A percentile compares a stretch with the other conserved stretches of the same genome.
Evolutionary conservation across 306 rosid species (phyloP).

Genomic region (Aeschynomene evenia): DNA sequence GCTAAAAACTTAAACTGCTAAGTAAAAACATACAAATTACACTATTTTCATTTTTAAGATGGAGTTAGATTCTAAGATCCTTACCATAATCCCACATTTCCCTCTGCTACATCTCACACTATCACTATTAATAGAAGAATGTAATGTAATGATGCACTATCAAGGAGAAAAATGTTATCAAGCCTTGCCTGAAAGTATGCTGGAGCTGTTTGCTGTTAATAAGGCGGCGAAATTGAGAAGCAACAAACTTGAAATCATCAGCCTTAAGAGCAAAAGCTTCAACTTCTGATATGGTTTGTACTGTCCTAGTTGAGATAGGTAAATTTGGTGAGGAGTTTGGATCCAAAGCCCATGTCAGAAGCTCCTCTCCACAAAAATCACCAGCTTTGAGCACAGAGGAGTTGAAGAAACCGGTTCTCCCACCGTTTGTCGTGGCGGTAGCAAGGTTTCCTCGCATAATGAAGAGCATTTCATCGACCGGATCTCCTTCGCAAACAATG

Average conservation of each 20-base stretch:
- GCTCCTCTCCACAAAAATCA: slow-evolving; percentile 95
- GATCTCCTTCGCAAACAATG: slow-evolving; percentile 82
- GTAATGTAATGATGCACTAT: not conserved
- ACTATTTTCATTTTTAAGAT: not conserved
- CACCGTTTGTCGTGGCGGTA: slow-evolving; percentile 65
- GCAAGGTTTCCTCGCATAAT: slow-evolving; percentile 69
- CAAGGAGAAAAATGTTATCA: slow-evolving; percentile 2
- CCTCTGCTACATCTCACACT: not conserved
- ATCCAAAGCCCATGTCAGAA: slow-evolving; percentile 90
- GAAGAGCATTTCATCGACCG: slow-evolving; percentile 89
- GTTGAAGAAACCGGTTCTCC: slow-evolving; percentile 73
- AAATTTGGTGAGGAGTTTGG: slow-evolving; percentile 56
- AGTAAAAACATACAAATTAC: too few relatives aligned
- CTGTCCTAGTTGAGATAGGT: slow-evolving; percentile 79
- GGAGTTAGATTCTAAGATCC: too few relatives aligned
- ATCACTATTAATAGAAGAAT: not conserved
- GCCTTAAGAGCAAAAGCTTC: slow-evolving; percentile 85
- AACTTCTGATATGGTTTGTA: slow-evolving; percentile 66
- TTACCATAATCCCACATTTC: not conserved
- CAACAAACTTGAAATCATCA: slow-evolving; percentile 66
- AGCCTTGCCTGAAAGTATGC: slow-evolving; percentile 69
- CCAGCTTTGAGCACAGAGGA: slow-evolving; percentile 60
- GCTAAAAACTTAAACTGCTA: too few relatives aligned
- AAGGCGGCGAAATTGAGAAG: slow-evolving; percentile 74
- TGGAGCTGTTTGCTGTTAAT: slow-evolving; percentile 61